Evolutionary conservation across 345 rosid species (phyloP).

Genomic region (Brassica cretica): DNA sequence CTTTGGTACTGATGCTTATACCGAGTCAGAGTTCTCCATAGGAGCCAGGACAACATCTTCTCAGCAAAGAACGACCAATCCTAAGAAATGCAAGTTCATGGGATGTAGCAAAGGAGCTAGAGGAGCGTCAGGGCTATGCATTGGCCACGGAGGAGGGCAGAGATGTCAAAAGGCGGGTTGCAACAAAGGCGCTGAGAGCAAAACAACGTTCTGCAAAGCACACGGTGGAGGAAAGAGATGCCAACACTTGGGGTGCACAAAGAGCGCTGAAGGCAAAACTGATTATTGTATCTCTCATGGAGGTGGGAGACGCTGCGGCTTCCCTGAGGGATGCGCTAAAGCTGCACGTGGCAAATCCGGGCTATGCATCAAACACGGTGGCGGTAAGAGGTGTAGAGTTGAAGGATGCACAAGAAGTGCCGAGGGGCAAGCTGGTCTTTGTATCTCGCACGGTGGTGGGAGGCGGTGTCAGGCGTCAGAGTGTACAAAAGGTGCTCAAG

Average conservation of each 20-base stretch:
- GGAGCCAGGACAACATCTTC: slow-evolving; percentile 59
- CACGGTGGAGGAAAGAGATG: slow-evolving; percentile 99
- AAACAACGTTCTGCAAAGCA: slow-evolving; percentile 88
- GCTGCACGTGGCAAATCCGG: slow-evolving; percentile 97
- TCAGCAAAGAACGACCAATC: slow-evolving; percentile 49
- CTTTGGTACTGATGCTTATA: slow-evolving; percentile 39
- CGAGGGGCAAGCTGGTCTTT: slow-evolving; percentile 91
- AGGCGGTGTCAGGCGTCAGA: slow-evolving; percentile 66
- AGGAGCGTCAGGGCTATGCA: slow-evolving; percentile 90
- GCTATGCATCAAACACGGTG: slow-evolving; percentile 93
- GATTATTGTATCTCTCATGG: slow-evolving; percentile 93
- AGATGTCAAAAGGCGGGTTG: slow-evolving; percentile 88
- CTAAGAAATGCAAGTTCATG: slow-evolving; percentile 69
- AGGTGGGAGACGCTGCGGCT: slow-evolving; percentile 86
- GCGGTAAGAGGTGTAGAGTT: slow-evolving; percentile 87
- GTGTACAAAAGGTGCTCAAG: slow-evolving; percentile 90
- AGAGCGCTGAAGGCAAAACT: slow-evolving; percentile 94
- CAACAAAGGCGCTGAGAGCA: slow-evolving; percentile 91
- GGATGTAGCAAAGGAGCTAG: slow-evolving; percentile 95
- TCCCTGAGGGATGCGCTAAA: slow-evolving; percentile 65
- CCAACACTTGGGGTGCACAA: slow-evolving; percentile 88
- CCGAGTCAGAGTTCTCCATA: slow-evolving; percentile 59
- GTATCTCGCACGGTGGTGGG: slow-evolving; percentile 98
- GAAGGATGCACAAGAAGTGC: slow-evolving; percentile 87
- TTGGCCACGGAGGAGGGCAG: slow-evolving; percentile 96